These are phyloP conservation scores for Thozetella sp. DNA, from an alignment of 495 filamentous ascomycete genomes.

Conservation along the genomic window DNA sequence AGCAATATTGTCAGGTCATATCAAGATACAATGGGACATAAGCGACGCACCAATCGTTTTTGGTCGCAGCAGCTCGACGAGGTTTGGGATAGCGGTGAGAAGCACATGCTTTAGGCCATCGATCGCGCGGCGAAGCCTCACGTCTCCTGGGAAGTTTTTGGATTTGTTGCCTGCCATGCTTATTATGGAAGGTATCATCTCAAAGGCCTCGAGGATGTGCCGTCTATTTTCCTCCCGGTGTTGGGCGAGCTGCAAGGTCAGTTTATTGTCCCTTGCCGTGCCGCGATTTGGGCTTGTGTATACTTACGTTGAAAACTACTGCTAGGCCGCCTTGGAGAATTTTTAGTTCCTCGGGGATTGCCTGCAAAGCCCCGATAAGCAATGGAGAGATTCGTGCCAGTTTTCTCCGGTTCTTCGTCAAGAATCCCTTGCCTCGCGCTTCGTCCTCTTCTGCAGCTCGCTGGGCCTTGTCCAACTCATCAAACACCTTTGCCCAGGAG, in stretches of 20 bases:
- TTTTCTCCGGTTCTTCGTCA: neutral
- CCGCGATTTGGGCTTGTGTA: neutral
- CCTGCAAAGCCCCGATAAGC: neutral
- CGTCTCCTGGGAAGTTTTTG: neutral
- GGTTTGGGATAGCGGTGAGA: neutral
- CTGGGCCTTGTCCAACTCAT: neutral
- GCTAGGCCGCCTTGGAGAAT: neutral
- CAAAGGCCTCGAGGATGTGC: neutral
- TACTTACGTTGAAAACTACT: constrained; percentile 2
- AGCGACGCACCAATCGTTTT: neutral
- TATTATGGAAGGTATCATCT: neutral
- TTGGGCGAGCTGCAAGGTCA: neutral
- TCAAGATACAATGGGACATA: neutral
- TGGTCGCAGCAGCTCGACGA: neutral
- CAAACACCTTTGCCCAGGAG: neutral
- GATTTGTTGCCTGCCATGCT: neutral
- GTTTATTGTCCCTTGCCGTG: neutral
- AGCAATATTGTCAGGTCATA: neutral
- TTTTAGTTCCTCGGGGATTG: neutral
- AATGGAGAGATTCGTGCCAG: neutral
- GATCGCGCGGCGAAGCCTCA: neutral
- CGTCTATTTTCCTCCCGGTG: neutral
- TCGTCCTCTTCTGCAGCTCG: neutral
- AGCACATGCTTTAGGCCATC: neutral
- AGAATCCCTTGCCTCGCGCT: neutral